Evolutionary conservation across 2,329 filamentous ascomycete species (phyloP), one percentile per base, ranked within the genome.

Genomic region (Graphilbum sp.): DNA sequence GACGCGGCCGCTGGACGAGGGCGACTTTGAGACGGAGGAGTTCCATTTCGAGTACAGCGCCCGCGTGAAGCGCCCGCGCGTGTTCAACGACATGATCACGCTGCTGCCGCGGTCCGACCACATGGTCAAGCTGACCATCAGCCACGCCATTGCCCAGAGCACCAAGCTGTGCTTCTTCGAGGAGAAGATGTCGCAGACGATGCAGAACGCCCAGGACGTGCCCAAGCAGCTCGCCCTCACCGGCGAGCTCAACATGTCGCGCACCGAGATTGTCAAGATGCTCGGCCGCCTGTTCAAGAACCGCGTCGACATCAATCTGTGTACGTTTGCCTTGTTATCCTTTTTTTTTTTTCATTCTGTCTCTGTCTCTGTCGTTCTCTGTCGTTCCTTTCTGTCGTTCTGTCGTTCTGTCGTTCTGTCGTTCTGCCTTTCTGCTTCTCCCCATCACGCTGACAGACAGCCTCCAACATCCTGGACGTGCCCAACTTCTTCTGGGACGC

Each of bases 41-140:
- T 95, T 98, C 51, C 88, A 98, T 54, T 98, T 98, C 53, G 87
- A 96, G 57, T 98, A 98, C 63, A 93, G 84, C 50, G 71, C 75
- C 1, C 71, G 84, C 41, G 85, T 90, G 25, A 79, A 86, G 44
- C 74, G 87, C 36, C 90, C 90, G 5, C 74, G 90, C 40, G 82
- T 98, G 23, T 98, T 92, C 63, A 96, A 98, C 59, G 90, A 98
- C 57, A 98, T 98, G 90, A 96, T 98, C 50, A 98, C 90, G 1
- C 64, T 98, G 33, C 71, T 92, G 45, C 92, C 85, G 43, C 79
- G 84, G 30, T 73, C 69, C 21, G 90, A 98, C 60, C 90, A 98
- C 60, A 96, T 98, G 88, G 93, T 96, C 54, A 96, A 96, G 60
- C 68, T 98, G 15, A 86, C 88, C 25, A 98, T 98, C 63, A 92